Evolutionary conservation across 371 early-diverging fungal genomes (phyloP).

Genomic region (Blakeslea trispora): DNA sequence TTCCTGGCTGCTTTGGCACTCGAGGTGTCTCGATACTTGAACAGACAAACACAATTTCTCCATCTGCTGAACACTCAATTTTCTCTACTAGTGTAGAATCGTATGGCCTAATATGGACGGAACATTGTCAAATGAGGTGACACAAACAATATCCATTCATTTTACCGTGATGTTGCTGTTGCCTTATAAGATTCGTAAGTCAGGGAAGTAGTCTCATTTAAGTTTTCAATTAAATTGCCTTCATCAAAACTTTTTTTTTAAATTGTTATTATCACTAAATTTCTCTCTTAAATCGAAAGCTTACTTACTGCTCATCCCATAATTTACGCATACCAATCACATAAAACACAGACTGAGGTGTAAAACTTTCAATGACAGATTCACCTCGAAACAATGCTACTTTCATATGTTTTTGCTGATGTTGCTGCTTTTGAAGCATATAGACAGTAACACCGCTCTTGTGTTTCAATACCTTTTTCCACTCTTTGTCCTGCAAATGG

Average conservation of each 20-base stretch:
- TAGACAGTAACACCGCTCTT: conserved; percentile 66
- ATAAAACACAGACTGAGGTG: conserved; percentile 68
- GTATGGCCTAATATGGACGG: conserved; percentile 41
- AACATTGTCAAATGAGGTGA: neutral
- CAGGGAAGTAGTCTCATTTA: conserved; percentile 57
- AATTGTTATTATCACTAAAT: too few relatives aligned
- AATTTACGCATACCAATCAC: conserved; percentile 70
- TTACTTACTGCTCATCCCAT: conserved; percentile 58
- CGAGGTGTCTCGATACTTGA: conserved; percentile 66
- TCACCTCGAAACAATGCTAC: conserved; percentile 65
- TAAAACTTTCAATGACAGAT: conserved; percentile 61
- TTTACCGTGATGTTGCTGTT: conserved; percentile 43
- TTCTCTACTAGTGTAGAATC: conserved; percentile 67
- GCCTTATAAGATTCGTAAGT: conserved; percentile 57
- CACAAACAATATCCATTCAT: neutral
- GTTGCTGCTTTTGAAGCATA: conserved; percentile 35
- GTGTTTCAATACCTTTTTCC: conserved; percentile 72
- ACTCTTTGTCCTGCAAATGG: conserved; percentile 36
- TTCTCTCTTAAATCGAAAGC: too few relatives aligned
- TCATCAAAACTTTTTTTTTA: too few relatives aligned
- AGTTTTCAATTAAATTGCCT: conserved; percentile 53
- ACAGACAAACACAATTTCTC: conserved; percentile 65
- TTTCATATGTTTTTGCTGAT: conserved; percentile 39
- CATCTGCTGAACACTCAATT: conserved; percentile 59
- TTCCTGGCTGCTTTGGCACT: conserved; percentile 57